Evolutionary conservation across 345 rosid genomes (phyloP), one percentile per base, ranked within the genome.

Genomic region (Balakata baccata): DNA sequence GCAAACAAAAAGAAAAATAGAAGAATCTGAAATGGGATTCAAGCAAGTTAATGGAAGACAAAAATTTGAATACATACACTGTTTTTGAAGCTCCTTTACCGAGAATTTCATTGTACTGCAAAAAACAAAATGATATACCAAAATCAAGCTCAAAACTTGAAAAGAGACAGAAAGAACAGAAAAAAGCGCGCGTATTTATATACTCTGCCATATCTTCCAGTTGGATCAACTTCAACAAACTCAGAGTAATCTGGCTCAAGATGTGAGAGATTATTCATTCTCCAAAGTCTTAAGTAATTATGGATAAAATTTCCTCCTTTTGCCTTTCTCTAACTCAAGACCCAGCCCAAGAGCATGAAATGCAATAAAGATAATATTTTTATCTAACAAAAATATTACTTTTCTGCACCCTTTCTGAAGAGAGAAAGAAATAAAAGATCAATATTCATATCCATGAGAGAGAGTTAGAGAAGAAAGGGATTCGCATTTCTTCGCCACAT

Each of bases 51-150:
- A 60, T n/a, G 53, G 72, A 51, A 74, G 20, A 43, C 22, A 34
- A 77, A 65, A 81, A 51, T 22, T 69, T 43, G 29, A 82, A 85
- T 76, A 56, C 89, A 75, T 89, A 95, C 99, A 95, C 99, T 18
- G 82, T 95, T 88, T 95, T 95, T 64, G 98, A 92, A 88, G 99
- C 94, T 77, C 99, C 99, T 85, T 87, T 92, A 53, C 99, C 99
- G 46, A 95, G 90, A 74, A 95, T 83, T 79, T 95, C 99, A 83
- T 82, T 80, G 79, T 92, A 95, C 99, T 92, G 88, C 82, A 82
- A 60, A 41, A 39, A 57, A 29, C 46, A 20, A 51, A 58, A 23
- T 37, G 64, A 77, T 12, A 67, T 11, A 62, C 38, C 41, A 45
- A 76, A 52, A 66, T 64, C 34, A 56, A 56, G 74, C 71, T 38